phyloP scores from a whole-genome alignment of 345 rosid genomes.

The Gynandropsis gynandra region DNA sequence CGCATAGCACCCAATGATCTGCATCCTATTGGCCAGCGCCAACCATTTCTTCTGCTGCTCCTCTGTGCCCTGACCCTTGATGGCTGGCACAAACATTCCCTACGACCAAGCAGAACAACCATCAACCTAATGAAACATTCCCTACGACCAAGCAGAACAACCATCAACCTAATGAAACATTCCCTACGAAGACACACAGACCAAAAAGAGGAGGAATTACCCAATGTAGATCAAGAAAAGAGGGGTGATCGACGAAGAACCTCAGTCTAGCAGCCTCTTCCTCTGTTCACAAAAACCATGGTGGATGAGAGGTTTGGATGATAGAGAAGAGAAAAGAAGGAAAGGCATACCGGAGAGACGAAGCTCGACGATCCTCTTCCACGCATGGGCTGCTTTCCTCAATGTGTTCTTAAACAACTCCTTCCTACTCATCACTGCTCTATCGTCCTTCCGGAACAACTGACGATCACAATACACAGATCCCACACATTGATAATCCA shows the following conservation, averaged over 20 bases:
- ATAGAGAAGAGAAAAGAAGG: not conserved
- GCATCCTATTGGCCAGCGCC: conserved; percentile 84
- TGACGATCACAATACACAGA: conserved; percentile 14
- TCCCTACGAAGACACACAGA: not conserved
- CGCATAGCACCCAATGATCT: conserved; percentile 97
- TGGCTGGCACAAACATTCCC: conserved; percentile 98
- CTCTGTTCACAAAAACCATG: conserved; percentile 40
- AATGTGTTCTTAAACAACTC: conserved; percentile 87
- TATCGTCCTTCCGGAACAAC: conserved; percentile 76
- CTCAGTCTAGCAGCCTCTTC: conserved; percentile 71
- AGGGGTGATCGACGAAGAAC: conserved; percentile 73
- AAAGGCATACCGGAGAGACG: conserved; percentile 56
- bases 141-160: not conserved
- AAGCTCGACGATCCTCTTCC: conserved; percentile 79
- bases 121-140: not conserved
- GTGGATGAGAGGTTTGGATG: not conserved
- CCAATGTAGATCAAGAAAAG: conserved; percentile 94
- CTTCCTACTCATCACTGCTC: conserved; percentile 64
- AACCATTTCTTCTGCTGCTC: conserved; percentile 96
- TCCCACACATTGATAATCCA: not conserved
- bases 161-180: not conserved
- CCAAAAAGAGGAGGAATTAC: conserved; percentile 28
- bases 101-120: conserved; percentile 21
- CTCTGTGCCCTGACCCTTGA: conserved; percentile 91
- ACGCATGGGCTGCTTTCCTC: conserved; percentile 81